Evolutionary conservation across 139 green algal genomes (phyloP).

Genomic region (Diplosphaera chodatii): DNA sequence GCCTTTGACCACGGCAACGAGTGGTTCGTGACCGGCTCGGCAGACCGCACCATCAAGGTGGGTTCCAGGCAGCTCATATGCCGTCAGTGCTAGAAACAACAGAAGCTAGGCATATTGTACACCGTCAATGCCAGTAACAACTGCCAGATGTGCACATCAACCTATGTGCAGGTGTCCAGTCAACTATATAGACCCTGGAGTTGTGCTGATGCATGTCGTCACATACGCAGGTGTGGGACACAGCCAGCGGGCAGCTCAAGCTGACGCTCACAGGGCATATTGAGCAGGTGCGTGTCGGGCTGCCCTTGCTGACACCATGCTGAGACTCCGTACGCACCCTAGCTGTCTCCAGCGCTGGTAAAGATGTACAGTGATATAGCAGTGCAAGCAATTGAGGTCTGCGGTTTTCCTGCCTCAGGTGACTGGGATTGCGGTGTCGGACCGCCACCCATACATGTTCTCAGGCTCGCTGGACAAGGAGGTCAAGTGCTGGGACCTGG

Average conservation of each 20-base stretch:
- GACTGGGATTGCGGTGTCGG: slow-evolving; percentile 81
- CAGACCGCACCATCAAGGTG: slow-evolving; percentile 96
- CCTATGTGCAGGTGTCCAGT: no score
- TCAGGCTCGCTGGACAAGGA: slow-evolving; percentile 91
- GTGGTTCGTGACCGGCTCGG: slow-evolving; percentile 92
- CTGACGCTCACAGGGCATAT: slow-evolving; percentile 99
- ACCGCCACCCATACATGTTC: slow-evolving; percentile 97
- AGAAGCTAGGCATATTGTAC: no score
- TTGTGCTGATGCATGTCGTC: no score
- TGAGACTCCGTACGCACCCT: no score
- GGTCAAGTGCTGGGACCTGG: slow-evolving; percentile 99
- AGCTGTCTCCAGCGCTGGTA: no score
- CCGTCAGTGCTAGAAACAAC: no score
- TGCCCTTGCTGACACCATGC: slow-evolving; percentile 1
- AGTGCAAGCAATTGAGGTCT: no score
- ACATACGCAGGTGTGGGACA: slow-evolving; percentile 80
- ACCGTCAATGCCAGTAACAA: no score
- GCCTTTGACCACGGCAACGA: slow-evolving; percentile 93
- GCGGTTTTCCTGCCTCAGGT: slow-evolving; percentile 40
- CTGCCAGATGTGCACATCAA: no score
- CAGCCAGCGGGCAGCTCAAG: slow-evolving; percentile 81
- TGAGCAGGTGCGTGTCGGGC: slow-evolving; percentile 58
- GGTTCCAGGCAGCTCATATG: no score
- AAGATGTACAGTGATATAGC: no score
- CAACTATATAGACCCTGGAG: no score